Evolutionary conservation across 768 basidiomycete species (phyloP).

Genomic region (Podaxis sp.): DNA sequence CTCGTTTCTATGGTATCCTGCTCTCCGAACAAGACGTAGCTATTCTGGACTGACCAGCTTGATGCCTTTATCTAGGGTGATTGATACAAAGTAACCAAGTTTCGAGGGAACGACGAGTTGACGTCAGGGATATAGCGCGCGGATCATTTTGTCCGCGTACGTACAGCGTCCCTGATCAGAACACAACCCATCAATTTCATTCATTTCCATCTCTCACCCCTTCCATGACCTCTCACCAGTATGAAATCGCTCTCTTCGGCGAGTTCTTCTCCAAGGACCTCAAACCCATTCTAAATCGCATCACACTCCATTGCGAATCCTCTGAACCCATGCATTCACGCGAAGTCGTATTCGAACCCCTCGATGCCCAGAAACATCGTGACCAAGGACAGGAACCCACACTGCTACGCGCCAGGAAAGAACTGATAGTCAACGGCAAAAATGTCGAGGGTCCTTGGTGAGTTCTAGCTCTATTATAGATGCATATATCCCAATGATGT

Average conservation of each 20-base stretch:
- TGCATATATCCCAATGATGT: neutral
- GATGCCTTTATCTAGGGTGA: neutral
- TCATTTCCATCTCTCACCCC: constrained; percentile 8
- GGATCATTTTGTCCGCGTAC: neutral
- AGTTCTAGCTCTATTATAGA: constrained; percentile 19
- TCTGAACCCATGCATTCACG: constrained; percentile 70
- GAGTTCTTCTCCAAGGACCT: constrained; percentile 81
- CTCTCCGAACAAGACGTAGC: neutral
- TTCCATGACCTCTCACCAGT: constrained; percentile 57
- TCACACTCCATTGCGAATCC: constrained; percentile 80
- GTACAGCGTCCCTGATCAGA: neutral
- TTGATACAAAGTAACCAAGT: neutral
- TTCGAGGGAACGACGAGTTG: neutral
- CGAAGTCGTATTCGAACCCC: constrained; percentile 81
- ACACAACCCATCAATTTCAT: neutral
- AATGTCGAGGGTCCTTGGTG: constrained; percentile 59
- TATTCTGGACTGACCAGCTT: neutral
- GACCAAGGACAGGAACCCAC: constrained; percentile 67
- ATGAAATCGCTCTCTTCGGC: constrained; percentile 82
- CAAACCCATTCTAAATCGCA: constrained; percentile 73
- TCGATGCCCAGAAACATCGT: constrained; percentile 63
- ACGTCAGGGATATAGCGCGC: neutral
- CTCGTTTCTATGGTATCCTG: neutral
- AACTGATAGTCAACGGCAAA: constrained; percentile 49
- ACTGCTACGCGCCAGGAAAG: constrained; percentile 72